Percentiles rank a stretch among this genome's conserved stretches.
These are phyloP conservation scores for Herpetospermum pedunculosum DNA, from an alignment of 306 rosid genomes.

Conservation along the genomic window DNA sequence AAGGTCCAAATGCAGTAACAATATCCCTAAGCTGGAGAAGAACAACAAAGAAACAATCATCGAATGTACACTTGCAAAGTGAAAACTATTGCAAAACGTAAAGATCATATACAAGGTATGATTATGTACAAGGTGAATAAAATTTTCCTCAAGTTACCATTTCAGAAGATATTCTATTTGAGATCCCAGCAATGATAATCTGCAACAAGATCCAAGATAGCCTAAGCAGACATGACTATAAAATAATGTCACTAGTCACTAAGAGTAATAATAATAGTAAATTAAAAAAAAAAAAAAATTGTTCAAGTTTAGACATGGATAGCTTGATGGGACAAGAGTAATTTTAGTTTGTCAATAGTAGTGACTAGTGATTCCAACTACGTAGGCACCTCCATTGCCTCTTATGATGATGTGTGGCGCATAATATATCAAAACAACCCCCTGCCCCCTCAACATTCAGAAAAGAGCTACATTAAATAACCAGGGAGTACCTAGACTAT, in stretches of 20 bases:
- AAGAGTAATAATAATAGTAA: slow-evolving; percentile 1
- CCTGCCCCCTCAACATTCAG: neutral
- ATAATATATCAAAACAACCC: neutral
- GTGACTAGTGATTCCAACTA: neutral
- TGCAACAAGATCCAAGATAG: slow-evolving; percentile 21
- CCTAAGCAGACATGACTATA: neutral
- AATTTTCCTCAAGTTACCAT: slow-evolving; percentile 39
- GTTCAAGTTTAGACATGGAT: neutral
- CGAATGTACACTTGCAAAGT: neutral
- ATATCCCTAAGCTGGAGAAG: slow-evolving; percentile 64
- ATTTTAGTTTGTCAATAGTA: neutral
- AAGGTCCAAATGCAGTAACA: slow-evolving; percentile 68
- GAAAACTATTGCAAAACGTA: neutral
- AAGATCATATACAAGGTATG: neutral
- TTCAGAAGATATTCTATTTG: slow-evolving; percentile 53
- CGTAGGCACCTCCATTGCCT: neutral
- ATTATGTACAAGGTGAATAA: neutral
- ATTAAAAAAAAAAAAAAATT: too few species aligned
- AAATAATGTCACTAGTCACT: neutral
- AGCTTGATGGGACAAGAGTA: neutral
- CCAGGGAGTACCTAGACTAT: neutral
- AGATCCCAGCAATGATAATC: slow-evolving; percentile 88
- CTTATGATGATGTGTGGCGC: neutral
- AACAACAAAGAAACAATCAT: slow-evolving; percentile 11
- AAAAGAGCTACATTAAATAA: neutral